Conservation (phyloP, 2,329 filamentous ascomycete genomes). For the Scleromitrula shiraiana region DNA sequence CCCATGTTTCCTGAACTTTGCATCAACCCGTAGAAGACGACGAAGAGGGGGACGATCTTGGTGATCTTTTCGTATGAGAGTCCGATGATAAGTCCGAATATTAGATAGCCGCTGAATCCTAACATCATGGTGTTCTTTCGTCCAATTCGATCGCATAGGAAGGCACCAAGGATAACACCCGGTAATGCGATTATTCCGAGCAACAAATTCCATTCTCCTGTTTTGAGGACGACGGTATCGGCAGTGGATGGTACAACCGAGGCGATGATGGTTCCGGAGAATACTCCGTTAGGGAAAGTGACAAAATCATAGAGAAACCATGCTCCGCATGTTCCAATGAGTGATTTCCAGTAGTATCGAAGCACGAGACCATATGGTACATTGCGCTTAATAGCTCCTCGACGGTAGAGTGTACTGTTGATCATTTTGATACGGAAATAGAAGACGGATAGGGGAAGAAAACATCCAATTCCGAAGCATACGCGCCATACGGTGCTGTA, state of each 20-base stretch:
- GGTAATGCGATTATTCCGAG: conserved; percentile 38
- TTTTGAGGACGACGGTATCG: conserved; percentile 30
- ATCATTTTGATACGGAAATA: conserved; percentile 48
- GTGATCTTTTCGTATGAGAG: conserved; percentile 40
- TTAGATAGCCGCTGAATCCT: conserved; percentile 41
- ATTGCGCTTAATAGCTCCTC: conserved; percentile 43
- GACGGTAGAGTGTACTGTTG: conserved; percentile 43
- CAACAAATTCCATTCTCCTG: conserved; percentile 42
- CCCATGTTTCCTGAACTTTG: conserved; percentile 42
- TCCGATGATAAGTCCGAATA: conserved; percentile 45
- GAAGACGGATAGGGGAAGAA: conserved; percentile 45
- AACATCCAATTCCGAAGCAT: conserved; percentile 40
- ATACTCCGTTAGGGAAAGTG: conserved; percentile 37
- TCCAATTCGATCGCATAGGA: conserved; percentile 40
- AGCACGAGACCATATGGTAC: conserved; percentile 44
- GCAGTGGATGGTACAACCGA: conserved; percentile 31
- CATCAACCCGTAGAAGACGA: conserved; percentile 45
- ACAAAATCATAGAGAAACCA: conserved; percentile 45
- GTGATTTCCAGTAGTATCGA: conserved; percentile 45
- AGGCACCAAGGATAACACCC: conserved; percentile 42
- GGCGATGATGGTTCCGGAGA: conserved; percentile 37
- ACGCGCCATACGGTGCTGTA: conserved; percentile 40
- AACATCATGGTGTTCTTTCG: conserved; percentile 43
- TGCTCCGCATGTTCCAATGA: conserved; percentile 43
- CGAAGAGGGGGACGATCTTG: conserved; percentile 42